These are phyloP conservation scores for Lepidium sativum DNA, from an alignment of 345 rosid species.

Conservation along the genomic window DNA sequence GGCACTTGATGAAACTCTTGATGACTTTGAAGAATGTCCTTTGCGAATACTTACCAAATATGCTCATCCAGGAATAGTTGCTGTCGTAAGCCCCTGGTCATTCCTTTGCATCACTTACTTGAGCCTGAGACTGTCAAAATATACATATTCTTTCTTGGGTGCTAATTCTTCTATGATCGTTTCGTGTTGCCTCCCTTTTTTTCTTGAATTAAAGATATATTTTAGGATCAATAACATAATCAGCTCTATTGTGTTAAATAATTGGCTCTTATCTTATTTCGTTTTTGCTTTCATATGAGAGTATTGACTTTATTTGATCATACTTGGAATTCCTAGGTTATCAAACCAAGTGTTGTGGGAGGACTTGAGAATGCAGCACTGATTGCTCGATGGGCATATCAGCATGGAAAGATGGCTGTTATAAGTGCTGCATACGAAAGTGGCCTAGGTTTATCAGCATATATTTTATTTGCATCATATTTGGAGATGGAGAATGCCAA, in stretches of 20 bases:
- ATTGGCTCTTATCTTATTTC: neutral
- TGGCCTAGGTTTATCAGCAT: conserved; percentile 62
- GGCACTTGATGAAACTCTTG: conserved; percentile 87
- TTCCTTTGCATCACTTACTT: neutral
- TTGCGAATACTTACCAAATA: conserved; percentile 48
- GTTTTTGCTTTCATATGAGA: neutral
- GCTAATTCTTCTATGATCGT: too few relatives aligned
- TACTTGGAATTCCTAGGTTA: conserved; percentile 42
- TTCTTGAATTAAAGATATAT: neutral
- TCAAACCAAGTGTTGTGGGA: conserved; percentile 85
- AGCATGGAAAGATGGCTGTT: conserved; percentile 76
- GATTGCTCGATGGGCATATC: conserved; percentile 80
- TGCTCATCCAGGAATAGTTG: conserved; percentile 74
- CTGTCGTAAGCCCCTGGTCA: conserved; percentile 53
- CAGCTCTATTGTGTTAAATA: neutral
- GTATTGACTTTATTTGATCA: neutral
- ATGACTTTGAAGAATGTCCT: conserved; percentile 43
- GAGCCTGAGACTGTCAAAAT: conserved; percentile 1
- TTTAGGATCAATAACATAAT: neutral
- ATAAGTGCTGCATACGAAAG: conserved; percentile 90
- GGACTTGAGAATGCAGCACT: conserved; percentile 78
- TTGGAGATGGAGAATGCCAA: conserved; percentile 58
- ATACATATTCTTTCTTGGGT: neutral
- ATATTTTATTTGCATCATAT: conserved; percentile 57
- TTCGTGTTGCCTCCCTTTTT: neutral